Conservation (phyloP, 2,329 filamentous ascomycete genomes). For the Aspergillus intermedius region DNA sequence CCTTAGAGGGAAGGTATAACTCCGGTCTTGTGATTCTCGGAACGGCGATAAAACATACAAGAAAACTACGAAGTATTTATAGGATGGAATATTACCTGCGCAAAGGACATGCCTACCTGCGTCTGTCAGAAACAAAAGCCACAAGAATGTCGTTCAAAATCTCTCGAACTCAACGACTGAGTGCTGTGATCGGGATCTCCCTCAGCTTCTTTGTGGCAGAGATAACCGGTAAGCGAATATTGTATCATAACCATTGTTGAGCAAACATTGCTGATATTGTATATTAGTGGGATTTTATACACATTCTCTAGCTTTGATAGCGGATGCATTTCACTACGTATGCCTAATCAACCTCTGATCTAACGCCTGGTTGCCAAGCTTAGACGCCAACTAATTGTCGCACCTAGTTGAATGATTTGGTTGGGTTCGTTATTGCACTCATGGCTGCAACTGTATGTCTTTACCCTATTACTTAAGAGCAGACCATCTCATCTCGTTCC, state of each 20-base stretch:
- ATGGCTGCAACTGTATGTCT: slow-evolving; percentile 53
- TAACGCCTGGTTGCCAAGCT: neutral
- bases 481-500: neutral
- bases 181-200: slow-evolving; percentile 11
- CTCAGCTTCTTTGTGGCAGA: slow-evolving; percentile 15
- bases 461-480: neutral
- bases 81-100: too few species aligned
- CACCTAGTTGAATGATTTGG: slow-evolving; percentile 58
- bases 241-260: neutral
- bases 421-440: slow-evolving; percentile 61
- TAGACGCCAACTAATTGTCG: neutral
- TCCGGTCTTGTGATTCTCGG: too few species aligned
- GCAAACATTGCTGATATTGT: neutral
- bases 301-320: slow-evolving; percentile 61
- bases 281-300: slow-evolving; percentile 58
- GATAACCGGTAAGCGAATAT: slow-evolving; percentile 7
- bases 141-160: neutral
- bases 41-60: too few species aligned
- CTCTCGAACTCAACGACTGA: slow-evolving; percentile 8
- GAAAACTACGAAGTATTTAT: too few species aligned
- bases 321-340: slow-evolving; percentile 72
- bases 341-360: slow-evolving; percentile 15
- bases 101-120: too few species aligned
- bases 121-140: too few species aligned
- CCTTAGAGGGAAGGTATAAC: too few species aligned